These are phyloP conservation scores for Fusarium staphyleae DNA, from an alignment of 2,329 filamentous ascomycete species.

Conservation along the genomic window DNA sequence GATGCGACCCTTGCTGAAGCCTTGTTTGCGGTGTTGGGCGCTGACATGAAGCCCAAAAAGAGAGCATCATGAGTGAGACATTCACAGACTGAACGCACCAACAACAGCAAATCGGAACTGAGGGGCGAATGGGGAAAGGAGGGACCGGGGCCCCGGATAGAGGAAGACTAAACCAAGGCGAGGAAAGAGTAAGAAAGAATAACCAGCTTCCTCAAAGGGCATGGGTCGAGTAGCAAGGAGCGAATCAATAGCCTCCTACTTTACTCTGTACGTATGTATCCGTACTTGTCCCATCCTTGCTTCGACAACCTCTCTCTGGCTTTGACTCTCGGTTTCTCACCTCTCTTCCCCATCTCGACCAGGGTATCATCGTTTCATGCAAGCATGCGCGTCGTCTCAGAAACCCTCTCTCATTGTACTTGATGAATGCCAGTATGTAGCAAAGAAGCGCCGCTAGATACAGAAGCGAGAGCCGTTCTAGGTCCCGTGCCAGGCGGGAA, in stretches of 20 bases:
- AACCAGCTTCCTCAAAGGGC: constrained; percentile 1
- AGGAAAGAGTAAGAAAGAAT: constrained; percentile 17
- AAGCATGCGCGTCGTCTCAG: constrained; percentile 7
- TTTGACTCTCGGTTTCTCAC: neutral
- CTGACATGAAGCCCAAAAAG: neutral
- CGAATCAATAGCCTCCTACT: neutral
- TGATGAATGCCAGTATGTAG: neutral
- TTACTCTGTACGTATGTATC: too few relatives aligned
- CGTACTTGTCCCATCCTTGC: neutral
- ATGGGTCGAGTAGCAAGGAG: constrained; percentile 2
- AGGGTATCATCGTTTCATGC: constrained; percentile 10
- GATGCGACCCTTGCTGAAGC: constrained; percentile 1
- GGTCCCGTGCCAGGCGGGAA: constrained; percentile 4
- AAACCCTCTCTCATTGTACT: neutral
- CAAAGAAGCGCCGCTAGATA: neutral
- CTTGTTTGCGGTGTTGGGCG: neutral
- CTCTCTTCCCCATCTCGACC: neutral
- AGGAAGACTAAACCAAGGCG: constrained; percentile 5
- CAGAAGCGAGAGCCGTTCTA: constrained; percentile 1
- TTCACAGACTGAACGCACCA: constrained; percentile 7
- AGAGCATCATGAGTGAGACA: constrained; percentile 12
- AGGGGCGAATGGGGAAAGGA: neutral
- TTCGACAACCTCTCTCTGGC: neutral
- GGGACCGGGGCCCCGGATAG: constrained; percentile 19
- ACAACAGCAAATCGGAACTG: constrained; percentile 24